Evolutionary conservation across 2,329 filamentous ascomycete genomes (phyloP).

Genomic region (Neonectria hederae): DNA sequence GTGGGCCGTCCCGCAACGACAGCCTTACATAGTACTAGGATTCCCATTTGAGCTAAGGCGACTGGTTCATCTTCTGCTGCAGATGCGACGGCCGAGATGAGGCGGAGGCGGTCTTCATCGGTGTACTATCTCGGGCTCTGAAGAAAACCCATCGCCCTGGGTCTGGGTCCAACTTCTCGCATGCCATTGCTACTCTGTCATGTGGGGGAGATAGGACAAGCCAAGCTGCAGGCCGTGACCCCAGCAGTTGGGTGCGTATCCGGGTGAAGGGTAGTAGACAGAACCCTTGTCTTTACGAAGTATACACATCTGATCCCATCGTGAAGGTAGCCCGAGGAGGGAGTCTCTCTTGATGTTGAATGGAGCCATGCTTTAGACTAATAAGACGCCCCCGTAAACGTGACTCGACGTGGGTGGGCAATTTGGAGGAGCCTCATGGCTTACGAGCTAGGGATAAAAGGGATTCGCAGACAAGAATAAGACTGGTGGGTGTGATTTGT

Average conservation of each 20-base stretch:
- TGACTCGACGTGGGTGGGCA: neutral
- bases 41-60: conserved; percentile 1
- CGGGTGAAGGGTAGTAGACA: conserved; percentile 1
- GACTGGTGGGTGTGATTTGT: neutral
- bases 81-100: conserved; percentile 12
- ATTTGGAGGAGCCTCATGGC: neutral
- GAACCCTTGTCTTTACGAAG: neutral
- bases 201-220: conserved; percentile 14
- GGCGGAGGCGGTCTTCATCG: conserved; percentile 16
- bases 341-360: conserved; percentile 3
- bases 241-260: neutral
- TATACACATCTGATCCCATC: conserved; percentile 7
- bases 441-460: neutral
- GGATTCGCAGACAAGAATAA: neutral
- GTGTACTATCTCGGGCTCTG: conserved; percentile 4
- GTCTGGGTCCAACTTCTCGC: neutral
- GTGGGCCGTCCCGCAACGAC: neutral
- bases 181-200: conserved; percentile 1
- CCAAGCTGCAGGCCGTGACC: neutral
- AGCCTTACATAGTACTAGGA: conserved; percentile 12
- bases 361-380: neutral
- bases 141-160: neutral
- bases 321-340: neutral
- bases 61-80: conserved; percentile 6
- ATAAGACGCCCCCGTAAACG: neutral